Evolutionary conservation across 2,329 filamentous ascomycete species (phyloP).

Genomic region (Trichoderma afroharzianum): DNA sequence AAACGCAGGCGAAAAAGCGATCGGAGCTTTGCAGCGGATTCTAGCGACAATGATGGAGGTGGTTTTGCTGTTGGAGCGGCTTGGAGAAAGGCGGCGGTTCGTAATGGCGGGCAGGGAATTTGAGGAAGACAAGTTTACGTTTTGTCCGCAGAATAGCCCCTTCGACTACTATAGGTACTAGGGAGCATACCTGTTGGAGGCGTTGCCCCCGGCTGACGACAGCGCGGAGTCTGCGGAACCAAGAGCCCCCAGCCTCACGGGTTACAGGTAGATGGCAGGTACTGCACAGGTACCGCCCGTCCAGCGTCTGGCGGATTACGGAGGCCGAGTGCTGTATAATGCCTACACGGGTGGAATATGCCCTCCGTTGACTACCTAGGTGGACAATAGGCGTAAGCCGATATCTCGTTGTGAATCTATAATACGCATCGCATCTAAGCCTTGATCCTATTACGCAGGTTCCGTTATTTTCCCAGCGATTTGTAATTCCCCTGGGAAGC

Average conservation of each 20-base stretch:
- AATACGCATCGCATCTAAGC: background rate
- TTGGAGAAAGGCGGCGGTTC: conserved; percentile 21
- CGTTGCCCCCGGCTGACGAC: conserved; percentile 28
- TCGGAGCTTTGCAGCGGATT: background rate
- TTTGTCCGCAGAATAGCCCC: conserved; percentile 14
- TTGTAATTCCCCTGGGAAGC: background rate
- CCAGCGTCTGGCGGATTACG: background rate
- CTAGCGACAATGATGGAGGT: conserved; percentile 14
- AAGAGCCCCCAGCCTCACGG: conserved; percentile 18
- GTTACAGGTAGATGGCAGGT: background rate
- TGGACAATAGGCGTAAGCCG: background rate
- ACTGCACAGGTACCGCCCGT: background rate
- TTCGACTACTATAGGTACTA: conserved; percentile 9
- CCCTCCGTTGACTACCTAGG: background rate
- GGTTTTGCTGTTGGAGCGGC: conserved; percentile 23
- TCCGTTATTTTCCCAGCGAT: background rate
- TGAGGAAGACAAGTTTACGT: conserved; percentile 23
- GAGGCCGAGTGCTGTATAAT: background rate
- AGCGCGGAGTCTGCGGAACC: conserved; percentile 23
- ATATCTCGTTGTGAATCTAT: background rate
- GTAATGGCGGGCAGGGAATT: conserved; percentile 13
- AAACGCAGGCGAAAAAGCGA: background rate
- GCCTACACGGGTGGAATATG: background rate
- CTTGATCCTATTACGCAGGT: background rate
- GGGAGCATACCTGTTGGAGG: conserved; percentile 12